Conservation (phyloP, 2,329 filamentous ascomycete species). For the Pseudogymnoascus sp. region DNA sequence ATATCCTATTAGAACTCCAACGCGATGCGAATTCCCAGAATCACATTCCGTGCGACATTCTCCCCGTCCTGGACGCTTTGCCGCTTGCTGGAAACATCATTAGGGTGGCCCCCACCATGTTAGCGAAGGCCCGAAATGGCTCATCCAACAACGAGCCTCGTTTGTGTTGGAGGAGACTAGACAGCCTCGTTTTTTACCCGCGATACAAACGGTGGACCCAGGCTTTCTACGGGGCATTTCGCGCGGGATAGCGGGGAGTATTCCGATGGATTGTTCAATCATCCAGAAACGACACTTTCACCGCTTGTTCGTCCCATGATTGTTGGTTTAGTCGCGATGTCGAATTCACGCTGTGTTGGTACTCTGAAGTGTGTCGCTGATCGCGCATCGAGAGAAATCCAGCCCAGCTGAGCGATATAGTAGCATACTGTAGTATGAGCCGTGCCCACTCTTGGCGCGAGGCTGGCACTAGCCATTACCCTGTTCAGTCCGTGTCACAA, state of each 20-base stretch:
- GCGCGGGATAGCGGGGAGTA: neutral
- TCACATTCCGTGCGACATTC: constrained; percentile 6
- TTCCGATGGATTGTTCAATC: neutral
- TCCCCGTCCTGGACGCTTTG: neutral
- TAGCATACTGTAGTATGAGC: neutral
- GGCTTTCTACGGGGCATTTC: constrained; percentile 6
- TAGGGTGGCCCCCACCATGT: neutral
- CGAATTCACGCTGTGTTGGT: neutral
- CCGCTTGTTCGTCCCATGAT: neutral
- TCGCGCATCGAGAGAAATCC: neutral
- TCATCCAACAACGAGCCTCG: constrained; percentile 1
- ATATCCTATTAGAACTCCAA: neutral
- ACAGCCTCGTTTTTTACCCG: constrained; percentile 6
- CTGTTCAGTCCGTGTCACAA: neutral
- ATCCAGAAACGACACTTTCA: neutral
- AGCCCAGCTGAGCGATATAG: constrained; percentile 2
- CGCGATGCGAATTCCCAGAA: neutral
- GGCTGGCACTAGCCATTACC: constrained; percentile 1
- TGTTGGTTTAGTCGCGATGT: neutral
- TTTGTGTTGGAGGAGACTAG: constrained; percentile 3
- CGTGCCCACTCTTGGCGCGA: constrained; percentile 4
- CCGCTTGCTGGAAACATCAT: neutral
- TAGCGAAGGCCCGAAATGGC: constrained; percentile 7
- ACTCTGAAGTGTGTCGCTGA: neutral
- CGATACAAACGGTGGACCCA: constrained; percentile 7